phyloP scores from a whole-genome alignment of 1,139 yeast genomes.

The Geotrichum phurueaensis region DNA sequence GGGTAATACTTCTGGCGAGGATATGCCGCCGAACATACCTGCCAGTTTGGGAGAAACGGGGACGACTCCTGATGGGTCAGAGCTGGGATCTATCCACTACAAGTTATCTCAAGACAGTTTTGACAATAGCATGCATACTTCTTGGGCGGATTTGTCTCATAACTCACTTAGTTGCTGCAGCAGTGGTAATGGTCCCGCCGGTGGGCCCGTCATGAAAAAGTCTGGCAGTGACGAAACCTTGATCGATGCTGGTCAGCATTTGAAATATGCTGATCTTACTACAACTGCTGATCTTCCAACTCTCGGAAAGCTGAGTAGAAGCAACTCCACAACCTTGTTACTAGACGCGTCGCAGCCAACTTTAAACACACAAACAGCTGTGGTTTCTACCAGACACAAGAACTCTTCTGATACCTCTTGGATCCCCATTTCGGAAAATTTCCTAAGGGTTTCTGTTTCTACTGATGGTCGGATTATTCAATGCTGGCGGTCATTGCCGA shows the following conservation, averaged over 20 bases:
- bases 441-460: slow-evolving; percentile 1
- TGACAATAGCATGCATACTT: too few relatives aligned
- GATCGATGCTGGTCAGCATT: not conserved
- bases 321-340: not conserved
- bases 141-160: not conserved
- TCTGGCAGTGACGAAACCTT: not conserved
- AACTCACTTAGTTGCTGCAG: not conserved
- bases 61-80: not conserved
- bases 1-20: not conserved
- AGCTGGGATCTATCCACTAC: not conserved
- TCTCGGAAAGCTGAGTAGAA: not conserved
- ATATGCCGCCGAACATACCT: not conserved
- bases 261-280: not conserved
- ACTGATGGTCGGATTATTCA: slow-evolving; percentile 1
- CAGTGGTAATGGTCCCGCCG: not conserved
- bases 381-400: not conserved
- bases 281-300: not conserved
- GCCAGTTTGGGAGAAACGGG: not conserved
- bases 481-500: slow-evolving; percentile 3
- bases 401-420: not conserved
- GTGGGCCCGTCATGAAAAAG: not conserved
- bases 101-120: not conserved
- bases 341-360: not conserved
- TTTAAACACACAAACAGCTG: not conserved
- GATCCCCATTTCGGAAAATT: slow-evolving; percentile 5